Conservation (phyloP, 1,139 yeast species). For the Chernovozyma aurita region DNA sequence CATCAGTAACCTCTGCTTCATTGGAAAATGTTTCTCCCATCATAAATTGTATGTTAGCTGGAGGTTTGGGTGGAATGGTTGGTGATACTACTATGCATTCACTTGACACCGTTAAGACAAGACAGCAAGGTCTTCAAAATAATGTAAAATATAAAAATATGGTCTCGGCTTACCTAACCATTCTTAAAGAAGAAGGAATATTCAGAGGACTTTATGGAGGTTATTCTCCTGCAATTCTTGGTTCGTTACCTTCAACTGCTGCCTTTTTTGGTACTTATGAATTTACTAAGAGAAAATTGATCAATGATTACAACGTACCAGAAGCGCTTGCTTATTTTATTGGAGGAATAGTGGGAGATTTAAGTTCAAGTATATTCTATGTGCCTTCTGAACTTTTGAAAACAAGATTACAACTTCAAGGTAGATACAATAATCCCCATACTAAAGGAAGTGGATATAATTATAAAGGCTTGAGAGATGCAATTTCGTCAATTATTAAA, state of each 20-base stretch:
- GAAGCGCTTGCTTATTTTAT: slow-evolving; percentile 77
- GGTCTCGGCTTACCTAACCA: slow-evolving; percentile 67
- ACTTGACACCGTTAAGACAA: slow-evolving; percentile 89
- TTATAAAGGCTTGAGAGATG: slow-evolving; percentile 67
- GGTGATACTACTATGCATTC: slow-evolving; percentile 96
- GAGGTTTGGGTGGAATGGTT: slow-evolving; percentile 91
- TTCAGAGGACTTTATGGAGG: slow-evolving; percentile 87
- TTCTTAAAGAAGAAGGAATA: slow-evolving; percentile 78
- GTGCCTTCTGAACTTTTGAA: slow-evolving; percentile 98
- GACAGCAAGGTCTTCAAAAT: slow-evolving; percentile 89
- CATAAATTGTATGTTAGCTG: slow-evolving; percentile 73
- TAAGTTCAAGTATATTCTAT: slow-evolving; percentile 84
- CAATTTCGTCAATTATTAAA: slow-evolving; percentile 56
- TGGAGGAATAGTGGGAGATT: slow-evolving; percentile 89
- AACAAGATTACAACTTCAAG: slow-evolving; percentile 89
- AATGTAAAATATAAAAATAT: slow-evolving; percentile 62
- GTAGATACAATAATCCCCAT: slow-evolving; percentile 72
- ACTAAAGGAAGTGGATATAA: slow-evolving; percentile 80
- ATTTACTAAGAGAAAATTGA: slow-evolving; percentile 64
- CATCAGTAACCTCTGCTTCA: background rate
- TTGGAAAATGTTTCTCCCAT: slow-evolving; percentile 33
- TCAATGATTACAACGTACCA: slow-evolving; percentile 59
- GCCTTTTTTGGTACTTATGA: slow-evolving; percentile 91
- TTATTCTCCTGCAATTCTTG: slow-evolving; percentile 84
- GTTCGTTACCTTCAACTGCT: slow-evolving; percentile 91